These are phyloP conservation scores for Furcasterigmium furcatum DNA, from an alignment of 2,329 filamentous ascomycete species.

Conservation along the genomic window DNA sequence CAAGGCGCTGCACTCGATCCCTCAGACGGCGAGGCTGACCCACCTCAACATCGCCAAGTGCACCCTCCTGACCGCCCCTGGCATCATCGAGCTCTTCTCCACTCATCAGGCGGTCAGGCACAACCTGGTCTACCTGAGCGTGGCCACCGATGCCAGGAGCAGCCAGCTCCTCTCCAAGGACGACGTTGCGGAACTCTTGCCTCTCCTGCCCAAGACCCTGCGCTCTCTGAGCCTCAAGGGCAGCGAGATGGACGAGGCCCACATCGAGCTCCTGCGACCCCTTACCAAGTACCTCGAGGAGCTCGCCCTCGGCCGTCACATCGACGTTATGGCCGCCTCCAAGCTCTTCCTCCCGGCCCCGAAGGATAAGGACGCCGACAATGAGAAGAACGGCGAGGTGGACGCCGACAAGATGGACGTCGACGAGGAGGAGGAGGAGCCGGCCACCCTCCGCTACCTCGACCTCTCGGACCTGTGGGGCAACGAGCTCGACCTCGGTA, in stretches of 20 bases:
- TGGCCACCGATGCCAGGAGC: slow-evolving; percentile 68
- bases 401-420: slow-evolving; percentile 12
- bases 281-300: slow-evolving; percentile 74
- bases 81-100: slow-evolving; percentile 67
- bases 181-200: slow-evolving; percentile 63
- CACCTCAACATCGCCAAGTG: slow-evolving; percentile 79
- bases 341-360: slow-evolving; percentile 55
- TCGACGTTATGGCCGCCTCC: slow-evolving; percentile 64
- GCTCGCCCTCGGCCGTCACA: slow-evolving; percentile 66
- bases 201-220: slow-evolving; percentile 62
- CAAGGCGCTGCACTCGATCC: slow-evolving; percentile 66
- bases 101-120: slow-evolving; percentile 66
- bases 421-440: slow-evolving; percentile 29
- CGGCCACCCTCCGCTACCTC: slow-evolving; percentile 67
- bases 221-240: slow-evolving; percentile 75
- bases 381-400: slow-evolving; percentile 1
- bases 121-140: slow-evolving; percentile 67
- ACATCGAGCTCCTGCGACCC: slow-evolving; percentile 61
- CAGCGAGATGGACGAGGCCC: slow-evolving; percentile 62
- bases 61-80: slow-evolving; percentile 62
- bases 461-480: slow-evolving; percentile 71
- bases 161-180: slow-evolving; percentile 67
- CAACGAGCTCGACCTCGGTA: slow-evolving; percentile 56
- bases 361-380: slow-evolving; percentile 15
- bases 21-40: slow-evolving; percentile 67